These are phyloP conservation scores for Candida tetrigidarum DNA, from an alignment of 1,139 yeast species.

Conservation along the genomic window DNA sequence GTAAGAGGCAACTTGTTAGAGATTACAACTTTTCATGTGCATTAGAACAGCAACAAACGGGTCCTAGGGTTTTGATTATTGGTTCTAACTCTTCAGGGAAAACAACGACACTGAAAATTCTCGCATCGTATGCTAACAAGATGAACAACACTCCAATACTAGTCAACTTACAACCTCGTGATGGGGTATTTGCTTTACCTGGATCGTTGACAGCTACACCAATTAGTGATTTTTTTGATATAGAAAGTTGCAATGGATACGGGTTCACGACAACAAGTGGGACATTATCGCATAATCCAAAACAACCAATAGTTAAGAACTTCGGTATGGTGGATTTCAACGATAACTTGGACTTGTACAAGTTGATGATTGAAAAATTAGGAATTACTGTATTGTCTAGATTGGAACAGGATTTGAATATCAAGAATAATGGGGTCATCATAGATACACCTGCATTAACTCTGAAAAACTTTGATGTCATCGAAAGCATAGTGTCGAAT, in stretches of 20 bases:
- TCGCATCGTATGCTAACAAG: slow-evolving; percentile 78
- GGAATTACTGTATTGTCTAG: slow-evolving; percentile 64
- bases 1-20: slow-evolving; percentile 47
- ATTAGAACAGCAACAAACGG: slow-evolving; percentile 24
- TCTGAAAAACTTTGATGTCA: slow-evolving; percentile 52
- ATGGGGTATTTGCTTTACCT: slow-evolving; percentile 79
- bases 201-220: slow-evolving; percentile 89
- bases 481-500: slow-evolving; percentile 63
- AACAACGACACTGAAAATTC: slow-evolving; percentile 69
- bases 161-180: slow-evolving; percentile 84
- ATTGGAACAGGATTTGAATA: slow-evolving; percentile 55
- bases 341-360: slow-evolving; percentile 66
- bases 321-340: slow-evolving; percentile 69
- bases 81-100: slow-evolving; percentile 83
- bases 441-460: slow-evolving; percentile 81
- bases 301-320: slow-evolving; percentile 83
- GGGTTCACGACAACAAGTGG: slow-evolving; percentile 92
- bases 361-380: slow-evolving; percentile 56
- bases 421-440: slow-evolving; percentile 63
- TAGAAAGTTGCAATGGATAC: slow-evolving; percentile 73
- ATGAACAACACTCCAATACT: slow-evolving; percentile 65
- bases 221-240: slow-evolving; percentile 77
- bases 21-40: slow-evolving; percentile 28
- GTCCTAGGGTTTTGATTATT: slow-evolving; percentile 73
- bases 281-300: slow-evolving; percentile 77